Base-by-base conservation (phyloP, 345 rosid genomes). In the Dimocarpus longan region DNA sequence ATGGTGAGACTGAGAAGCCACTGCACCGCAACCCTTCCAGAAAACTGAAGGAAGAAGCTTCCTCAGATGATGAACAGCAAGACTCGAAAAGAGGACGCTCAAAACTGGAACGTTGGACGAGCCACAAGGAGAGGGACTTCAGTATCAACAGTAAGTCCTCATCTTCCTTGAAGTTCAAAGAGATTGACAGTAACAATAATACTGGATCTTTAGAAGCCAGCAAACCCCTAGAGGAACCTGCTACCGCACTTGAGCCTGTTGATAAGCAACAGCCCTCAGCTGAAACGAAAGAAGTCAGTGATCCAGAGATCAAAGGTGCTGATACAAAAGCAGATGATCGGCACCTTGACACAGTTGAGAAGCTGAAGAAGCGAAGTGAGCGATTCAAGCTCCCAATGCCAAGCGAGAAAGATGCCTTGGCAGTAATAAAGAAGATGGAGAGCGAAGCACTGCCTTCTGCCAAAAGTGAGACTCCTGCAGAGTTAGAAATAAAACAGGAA, bases 351-450 rank as follows among this genome's bases (percentile, higher is more conserved):
- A 96, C 98, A 0, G 94, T 96, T 24, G 99, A 94, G 89, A 96
- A 94, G 90, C 87, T 96, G 82, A 96, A 96, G 92, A 96, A 96
- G 82, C 91, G 99, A 68, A 96, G 99, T 66, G 98, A 96, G 89
- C 87, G 99, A 81, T 96, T 96, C 89, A 96, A 92, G 85, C 92
- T 94, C 79, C 99, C 99, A 37, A 88, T 94, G 97, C 90, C 97
- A 18, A 87, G 82, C 39, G 99, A 91, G 76, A 93, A 93, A 81
- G 98, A 91, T 73, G 71, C 84, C 26, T 16, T 76, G 19, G 73
- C 86, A 72, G 73, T 85, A 72, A 79, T 84, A 64, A 94, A 94
- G 85, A 96, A 85, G 85, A 81, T 81, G 73, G 98, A 94, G 88
- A 82, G 77, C 24, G 93, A 91, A 77, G 79, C 86, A 6, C 76